A percentile compares a stretch with the other conserved stretches of the same genome.
phyloP scores from a whole-genome alignment of 1,284 basidiomycete species.

The Marasmius sp. region DNA sequence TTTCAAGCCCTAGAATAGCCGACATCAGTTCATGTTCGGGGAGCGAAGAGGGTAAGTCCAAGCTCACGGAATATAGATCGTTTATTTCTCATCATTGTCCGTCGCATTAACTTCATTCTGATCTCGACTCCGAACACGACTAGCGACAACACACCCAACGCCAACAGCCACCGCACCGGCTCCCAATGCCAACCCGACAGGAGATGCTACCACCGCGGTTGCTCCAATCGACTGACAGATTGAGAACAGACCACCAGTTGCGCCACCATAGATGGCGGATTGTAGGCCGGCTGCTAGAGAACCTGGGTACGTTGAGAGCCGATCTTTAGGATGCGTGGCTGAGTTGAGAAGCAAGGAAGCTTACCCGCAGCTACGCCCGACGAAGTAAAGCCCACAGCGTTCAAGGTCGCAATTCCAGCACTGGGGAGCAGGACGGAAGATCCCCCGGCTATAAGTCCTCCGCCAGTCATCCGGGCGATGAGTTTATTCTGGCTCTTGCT shows the following conservation, averaged over 20 bases:
- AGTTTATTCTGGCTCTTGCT: neutral
- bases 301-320: neutral
- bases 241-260: neutral
- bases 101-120: too few relatives aligned
- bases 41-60: too few relatives aligned
- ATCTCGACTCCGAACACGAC: too few relatives aligned
- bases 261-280: neutral
- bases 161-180: neutral
- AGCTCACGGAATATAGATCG: too few relatives aligned
- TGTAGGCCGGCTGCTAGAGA: neutral
- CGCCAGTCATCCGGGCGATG: neutral
- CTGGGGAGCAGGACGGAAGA: neutral
- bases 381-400: neutral
- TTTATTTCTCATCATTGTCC: too few relatives aligned
- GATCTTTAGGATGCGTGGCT: neutral
- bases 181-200: neutral
- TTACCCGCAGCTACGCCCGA: slow-evolving; percentile 1
- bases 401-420: neutral
- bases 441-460: neutral
- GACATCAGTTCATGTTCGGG: too few relatives aligned
- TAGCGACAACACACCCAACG: neutral
- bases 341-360: neutral
- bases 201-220: neutral
- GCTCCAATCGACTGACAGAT: neutral
- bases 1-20: too few relatives aligned